Evolutionary conservation across 208 protist species (phyloP).

Genomic region (Novymonas esmeraldas): DNA sequence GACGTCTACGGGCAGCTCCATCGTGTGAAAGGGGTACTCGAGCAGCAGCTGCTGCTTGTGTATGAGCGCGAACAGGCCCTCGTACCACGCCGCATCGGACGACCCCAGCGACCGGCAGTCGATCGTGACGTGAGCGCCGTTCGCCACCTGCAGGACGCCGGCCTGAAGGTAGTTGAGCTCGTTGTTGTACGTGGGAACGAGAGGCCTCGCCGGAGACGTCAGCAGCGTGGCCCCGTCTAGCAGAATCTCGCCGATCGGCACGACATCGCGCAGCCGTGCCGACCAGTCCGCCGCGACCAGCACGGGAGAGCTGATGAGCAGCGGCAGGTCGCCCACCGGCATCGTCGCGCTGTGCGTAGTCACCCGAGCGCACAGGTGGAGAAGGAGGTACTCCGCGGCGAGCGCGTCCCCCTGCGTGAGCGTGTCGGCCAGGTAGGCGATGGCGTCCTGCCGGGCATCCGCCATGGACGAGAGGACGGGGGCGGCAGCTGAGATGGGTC

Average conservation of each 20-base stretch:
- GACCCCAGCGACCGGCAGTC: slow-evolving; percentile 45
- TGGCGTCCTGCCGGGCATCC: neutral
- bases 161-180: slow-evolving; percentile 61
- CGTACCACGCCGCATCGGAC: slow-evolving; percentile 32
- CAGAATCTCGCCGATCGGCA: slow-evolving; percentile 60
- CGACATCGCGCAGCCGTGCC: slow-evolving; percentile 36
- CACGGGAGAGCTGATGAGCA: slow-evolving; percentile 42
- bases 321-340: slow-evolving; percentile 81
- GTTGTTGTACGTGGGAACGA: slow-evolving; percentile 53
- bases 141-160: slow-evolving; percentile 76
- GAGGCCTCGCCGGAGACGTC: neutral
- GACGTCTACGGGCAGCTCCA: slow-evolving; percentile 69
- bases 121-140: slow-evolving; percentile 83
- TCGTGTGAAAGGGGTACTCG: slow-evolving; percentile 72
- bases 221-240: slow-evolving; percentile 31
- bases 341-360: slow-evolving; percentile 44
- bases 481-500: neutral
- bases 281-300: slow-evolving; percentile 49
- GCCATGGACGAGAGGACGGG: slow-evolving; percentile 1
- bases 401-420: slow-evolving; percentile 67
- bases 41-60: slow-evolving; percentile 70
- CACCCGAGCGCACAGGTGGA: slow-evolving; percentile 72
- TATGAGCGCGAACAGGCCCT: slow-evolving; percentile 58
- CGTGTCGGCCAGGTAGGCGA: slow-evolving; percentile 29
- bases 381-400: slow-evolving; percentile 67